Evolutionary conservation across 2,329 filamentous ascomycete species (phyloP), one percentile per base, ranked within the genome.

Genomic region (Ploettnerulaceae sp.): DNA sequence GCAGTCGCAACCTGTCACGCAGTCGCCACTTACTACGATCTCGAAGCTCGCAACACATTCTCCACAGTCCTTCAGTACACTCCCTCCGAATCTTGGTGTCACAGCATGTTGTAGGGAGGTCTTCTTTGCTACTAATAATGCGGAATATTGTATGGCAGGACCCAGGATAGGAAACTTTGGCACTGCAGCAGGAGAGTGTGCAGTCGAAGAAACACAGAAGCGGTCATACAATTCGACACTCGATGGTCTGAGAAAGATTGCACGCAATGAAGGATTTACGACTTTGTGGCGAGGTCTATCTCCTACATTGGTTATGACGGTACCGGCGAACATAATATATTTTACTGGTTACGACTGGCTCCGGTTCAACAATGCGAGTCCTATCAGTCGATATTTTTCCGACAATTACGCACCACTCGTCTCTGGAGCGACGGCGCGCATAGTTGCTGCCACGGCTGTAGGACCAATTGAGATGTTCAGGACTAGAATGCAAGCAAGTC

Each of bases 271-370:
- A 69, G 93, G 93, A 1, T 62, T 89, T 9, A 77, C 79, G 20
- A 93, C 90, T 1, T 69, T 98, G 26, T 98, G 93, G 91, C 79
- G 93, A 51, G 93, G 93, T 0, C 71, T 98, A 4, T 94, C 87
- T n/a, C 91, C 93, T 0, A 98, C 93, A 0, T 71, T 98, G 17
- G 77, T 89, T 54, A 98, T 98, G 93, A 83, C 89, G 0, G 78
- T 98, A 5, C 93, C 93, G 0, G 89, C 83, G 20, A 98, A 98
- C 64, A 93, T 98, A 57, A 97, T 98, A 56, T 98, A 98, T 69
- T 96, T 97, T 61, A 94, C 93, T 9, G 93, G 93, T 29, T 98
- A 98, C 67, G 93, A 98, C 63, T 96, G 89, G 85, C 66, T 98
- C 48, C 82, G 93, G 26, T 86, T 77, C 54, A 85, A 87, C 59